Conservation (phyloP, 108 stramenopile genomes). For the Mediolabrus comicus region DNA sequence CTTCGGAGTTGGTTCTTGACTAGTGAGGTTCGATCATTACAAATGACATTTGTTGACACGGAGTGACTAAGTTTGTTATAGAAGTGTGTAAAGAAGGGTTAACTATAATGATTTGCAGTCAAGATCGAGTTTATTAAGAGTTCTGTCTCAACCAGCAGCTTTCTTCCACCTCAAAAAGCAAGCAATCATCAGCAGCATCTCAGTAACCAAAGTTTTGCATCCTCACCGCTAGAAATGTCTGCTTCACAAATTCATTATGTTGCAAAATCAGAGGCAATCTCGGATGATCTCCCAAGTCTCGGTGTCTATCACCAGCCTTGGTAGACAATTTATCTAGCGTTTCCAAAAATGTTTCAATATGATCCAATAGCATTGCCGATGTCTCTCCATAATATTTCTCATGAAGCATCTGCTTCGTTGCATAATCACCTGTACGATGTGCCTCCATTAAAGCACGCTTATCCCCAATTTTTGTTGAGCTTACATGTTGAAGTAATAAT, state of each 20-base stretch:
- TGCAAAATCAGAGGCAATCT: conserved; percentile 29
- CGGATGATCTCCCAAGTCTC: conserved; percentile 35
- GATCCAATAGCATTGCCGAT: conserved; percentile 26
- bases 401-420: conserved; percentile 22
- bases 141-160: not conserved
- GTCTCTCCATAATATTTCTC: conserved; percentile 37
- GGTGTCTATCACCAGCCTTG: conserved; percentile 8
- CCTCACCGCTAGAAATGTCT: conserved; percentile 24
- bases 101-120: too few relatives aligned
- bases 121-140: not conserved
- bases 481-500: conserved; percentile 41
- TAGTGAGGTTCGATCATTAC: conserved; percentile 60
- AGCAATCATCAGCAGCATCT: not conserved
- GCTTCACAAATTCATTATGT: conserved; percentile 35
- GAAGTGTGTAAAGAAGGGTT: not conserved
- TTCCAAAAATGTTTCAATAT: conserved; percentile 28
- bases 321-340: conserved; percentile 23
- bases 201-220: conserved; percentile 9
- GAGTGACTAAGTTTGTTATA: not conserved
- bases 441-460: conserved; percentile 39
- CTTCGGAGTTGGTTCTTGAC: conserved; percentile 59
- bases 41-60: conserved; percentile 42
- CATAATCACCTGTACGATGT: conserved; percentile 26
- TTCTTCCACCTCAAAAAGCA: not conserved
- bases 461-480: conserved; percentile 5